Percentiles rank a stretch among this genome's conserved stretches.
Conservation (phyloP, 352 stramenopile species). For the Blastocystis sp. region DNA sequence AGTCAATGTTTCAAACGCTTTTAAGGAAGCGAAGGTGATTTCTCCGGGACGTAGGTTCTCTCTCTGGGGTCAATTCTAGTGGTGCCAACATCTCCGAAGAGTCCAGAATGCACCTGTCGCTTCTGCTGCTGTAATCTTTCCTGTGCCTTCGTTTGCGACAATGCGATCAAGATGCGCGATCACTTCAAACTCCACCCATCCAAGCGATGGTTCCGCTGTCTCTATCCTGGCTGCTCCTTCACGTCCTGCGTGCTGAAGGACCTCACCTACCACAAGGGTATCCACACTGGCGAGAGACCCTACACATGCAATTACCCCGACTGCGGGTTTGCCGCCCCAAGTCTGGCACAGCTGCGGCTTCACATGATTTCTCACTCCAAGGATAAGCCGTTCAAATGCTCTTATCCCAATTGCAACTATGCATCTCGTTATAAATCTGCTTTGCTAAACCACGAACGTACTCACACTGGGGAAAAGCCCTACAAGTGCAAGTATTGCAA, state of each 20-base stretch:
- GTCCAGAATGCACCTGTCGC: background rate
- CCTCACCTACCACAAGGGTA: background rate
- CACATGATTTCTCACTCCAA: conserved; percentile 40
- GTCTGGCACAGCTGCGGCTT: background rate
- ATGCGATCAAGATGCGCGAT: background rate
- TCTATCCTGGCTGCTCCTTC: conserved; percentile 34
- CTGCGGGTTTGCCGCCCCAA: conserved; percentile 43
- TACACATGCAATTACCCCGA: background rate
- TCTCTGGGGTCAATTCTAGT: background rate
- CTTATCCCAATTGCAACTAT: conserved; percentile 2
- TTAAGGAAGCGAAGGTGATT: conserved; percentile 18
- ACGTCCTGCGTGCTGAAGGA: background rate
- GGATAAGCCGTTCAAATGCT: conserved; percentile 41
- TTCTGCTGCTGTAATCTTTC: background rate
- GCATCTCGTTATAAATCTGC: conserved; percentile 27
- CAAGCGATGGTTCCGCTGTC: background rate
- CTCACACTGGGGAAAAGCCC: conserved; percentile 40
- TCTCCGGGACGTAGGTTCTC: background rate
- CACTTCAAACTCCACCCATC: background rate
- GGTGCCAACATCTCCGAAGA: background rate
- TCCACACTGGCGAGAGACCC: conserved; percentile 11
- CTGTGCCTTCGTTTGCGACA: background rate
- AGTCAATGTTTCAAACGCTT: conserved; percentile 5
- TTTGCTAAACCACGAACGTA: conserved; percentile 37
- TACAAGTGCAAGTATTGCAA: conserved; percentile 33